phyloP scores from a whole-genome alignment of 345 rosid genomes.

The Populus simonii region DNA sequence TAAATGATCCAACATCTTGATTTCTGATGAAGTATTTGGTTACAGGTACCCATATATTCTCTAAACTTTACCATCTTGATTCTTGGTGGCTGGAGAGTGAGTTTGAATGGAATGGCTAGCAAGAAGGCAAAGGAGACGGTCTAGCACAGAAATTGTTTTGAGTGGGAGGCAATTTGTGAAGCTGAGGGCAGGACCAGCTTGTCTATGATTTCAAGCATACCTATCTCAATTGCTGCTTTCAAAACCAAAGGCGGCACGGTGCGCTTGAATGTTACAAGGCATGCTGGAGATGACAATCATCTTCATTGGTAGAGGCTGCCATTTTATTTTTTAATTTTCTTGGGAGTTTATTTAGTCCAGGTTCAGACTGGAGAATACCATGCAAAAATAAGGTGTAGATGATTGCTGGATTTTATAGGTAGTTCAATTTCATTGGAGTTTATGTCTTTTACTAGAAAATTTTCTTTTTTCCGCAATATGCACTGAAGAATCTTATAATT shows the following conservation, averaged over 20 bases:
- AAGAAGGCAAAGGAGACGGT: constrained; percentile 47
- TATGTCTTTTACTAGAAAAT: no score
- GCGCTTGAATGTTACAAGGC: constrained; percentile 16
- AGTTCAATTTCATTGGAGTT: no score
- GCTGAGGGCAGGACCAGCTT: constrained; percentile 31
- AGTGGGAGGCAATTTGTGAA: constrained; percentile 40
- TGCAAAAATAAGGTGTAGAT: no score
- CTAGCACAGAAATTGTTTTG: constrained; percentile 39
- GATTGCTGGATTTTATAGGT: no score
- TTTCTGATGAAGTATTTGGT: constrained; percentile 8
- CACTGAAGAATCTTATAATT: no score
- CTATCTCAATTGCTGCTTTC: constrained; percentile 24
- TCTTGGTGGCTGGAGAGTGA: background rate
- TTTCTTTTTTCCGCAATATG: no score
- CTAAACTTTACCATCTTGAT: background rate
- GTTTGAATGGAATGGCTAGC: constrained; percentile 43
- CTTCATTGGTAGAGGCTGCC: background rate
- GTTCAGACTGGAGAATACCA: no score
- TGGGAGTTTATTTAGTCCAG: no score
- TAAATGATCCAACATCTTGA: background rate
- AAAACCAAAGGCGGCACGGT: constrained; percentile 22
- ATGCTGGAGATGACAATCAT: constrained; percentile 7
- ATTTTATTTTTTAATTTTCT: no score
- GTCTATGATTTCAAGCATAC: constrained; percentile 28
- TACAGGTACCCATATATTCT: background rate